Base-by-base conservation (phyloP, 1,284 basidiomycete genomes). In the Cryptococcus sp. region DNA sequence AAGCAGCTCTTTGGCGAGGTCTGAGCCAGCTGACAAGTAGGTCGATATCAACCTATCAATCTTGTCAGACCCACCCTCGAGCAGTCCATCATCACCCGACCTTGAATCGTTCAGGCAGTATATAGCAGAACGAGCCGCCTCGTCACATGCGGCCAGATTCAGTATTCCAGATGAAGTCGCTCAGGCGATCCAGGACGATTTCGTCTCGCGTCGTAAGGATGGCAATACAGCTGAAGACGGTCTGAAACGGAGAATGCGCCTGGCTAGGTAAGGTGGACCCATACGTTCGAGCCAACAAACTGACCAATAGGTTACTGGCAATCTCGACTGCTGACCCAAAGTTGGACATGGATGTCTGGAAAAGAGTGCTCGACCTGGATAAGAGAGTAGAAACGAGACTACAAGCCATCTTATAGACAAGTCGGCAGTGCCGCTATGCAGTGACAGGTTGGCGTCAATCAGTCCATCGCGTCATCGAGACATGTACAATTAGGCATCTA, bases 171-270 rank as follows among this genome's bases (percentile, higher is more conserved):
- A 71, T 32, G 55, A 58, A 1, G 60, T 66, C 11, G 66, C 62
- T 13, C 54, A 62, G 36, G 28, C 57, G 11, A 70, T 74, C 16
- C 73, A 76, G 59, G 62, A 70, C 34, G 57, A 57, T 19, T 76
- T 72, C 46, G 67, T 76, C 4, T 48, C 51, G 4, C 53, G 62
- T 19, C 62, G 73, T 11, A 60, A 60, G 32, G 53, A 52, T 3
- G 57, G 56, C n/a, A 50, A 49, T 4, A 59, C 50, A 11, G 60
- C 56, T 2, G 65, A 67, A 19, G 64, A 55, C 10, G 56, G 61
- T 4, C 54, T 76, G 45, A 71, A 64, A 50, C 53, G 70, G 23
- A 59, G 72, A 37, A 72, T 76, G 73, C 66, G 63, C 52, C 59
- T 76, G 19, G 74, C 67, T 4, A 39, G 36, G 36, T 39, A 0